Evolutionary conservation across 2,329 filamentous ascomycete genomes (phyloP).

Genomic region (Colletotrichum limetticola): DNA sequence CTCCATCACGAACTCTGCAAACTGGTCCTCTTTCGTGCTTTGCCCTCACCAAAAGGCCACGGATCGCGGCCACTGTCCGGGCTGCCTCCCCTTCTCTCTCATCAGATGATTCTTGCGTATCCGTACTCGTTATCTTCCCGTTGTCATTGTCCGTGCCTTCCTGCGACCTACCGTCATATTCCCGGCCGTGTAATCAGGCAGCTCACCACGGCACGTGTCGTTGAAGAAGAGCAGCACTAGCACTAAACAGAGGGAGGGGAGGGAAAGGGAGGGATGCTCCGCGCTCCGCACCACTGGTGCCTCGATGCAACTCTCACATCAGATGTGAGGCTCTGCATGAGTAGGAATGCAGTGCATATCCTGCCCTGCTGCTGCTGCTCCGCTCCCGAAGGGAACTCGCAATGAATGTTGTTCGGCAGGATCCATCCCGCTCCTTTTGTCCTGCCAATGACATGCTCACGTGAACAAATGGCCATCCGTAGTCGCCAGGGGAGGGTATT

Average conservation of each 20-base stretch:
- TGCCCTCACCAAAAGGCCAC: neutral
- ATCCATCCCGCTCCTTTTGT: conserved; percentile 2
- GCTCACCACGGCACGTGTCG: conserved; percentile 2
- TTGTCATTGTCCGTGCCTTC: neutral
- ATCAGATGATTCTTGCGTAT: neutral
- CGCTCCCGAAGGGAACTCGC: neutral
- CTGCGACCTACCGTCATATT: neutral
- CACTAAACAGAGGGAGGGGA: too few relatives aligned
- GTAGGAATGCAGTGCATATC: conserved; percentile 23
- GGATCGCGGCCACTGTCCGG: neutral
- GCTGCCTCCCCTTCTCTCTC: neutral
- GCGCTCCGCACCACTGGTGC: neutral
- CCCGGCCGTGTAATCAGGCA: neutral
- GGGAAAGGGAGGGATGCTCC: neutral
- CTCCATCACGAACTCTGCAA: conserved; percentile 23
- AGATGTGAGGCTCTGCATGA: conserved; percentile 32
- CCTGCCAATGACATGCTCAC: conserved; percentile 21
- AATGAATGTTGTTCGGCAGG: conserved; percentile 3
- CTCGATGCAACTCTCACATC: conserved; percentile 19
- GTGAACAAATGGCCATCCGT: neutral
- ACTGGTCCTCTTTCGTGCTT: neutral
- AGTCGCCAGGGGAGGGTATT: conserved; percentile 5
- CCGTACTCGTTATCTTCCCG: neutral
- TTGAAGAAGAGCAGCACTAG: conserved; percentile 18
- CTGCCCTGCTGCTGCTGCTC: neutral